These are phyloP conservation scores for Penstemon davidsonii DNA, from an alignment of 257 asterid species.

Conservation along the genomic window DNA sequence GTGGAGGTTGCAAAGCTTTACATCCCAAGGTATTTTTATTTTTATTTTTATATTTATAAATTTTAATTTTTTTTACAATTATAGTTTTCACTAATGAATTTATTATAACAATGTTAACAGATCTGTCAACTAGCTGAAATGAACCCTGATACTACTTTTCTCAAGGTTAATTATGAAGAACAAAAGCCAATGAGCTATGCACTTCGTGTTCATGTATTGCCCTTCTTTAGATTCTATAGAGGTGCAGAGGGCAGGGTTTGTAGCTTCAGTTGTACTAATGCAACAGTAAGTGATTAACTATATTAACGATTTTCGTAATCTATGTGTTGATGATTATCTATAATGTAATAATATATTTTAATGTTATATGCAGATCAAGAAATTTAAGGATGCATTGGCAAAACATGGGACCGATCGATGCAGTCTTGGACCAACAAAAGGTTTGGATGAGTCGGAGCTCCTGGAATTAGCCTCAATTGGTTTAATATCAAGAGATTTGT, in stretches of 20 bases:
- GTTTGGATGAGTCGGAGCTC: conserved; percentile 74
- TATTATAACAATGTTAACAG: conserved; percentile 35
- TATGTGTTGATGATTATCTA: too few species aligned
- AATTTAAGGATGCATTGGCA: conserved; percentile 80
- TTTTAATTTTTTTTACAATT: not conserved
- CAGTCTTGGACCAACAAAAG: conserved; percentile 67
- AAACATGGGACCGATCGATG: conserved; percentile 66
- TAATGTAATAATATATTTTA: not conserved
- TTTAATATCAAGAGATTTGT: conserved; percentile 39
- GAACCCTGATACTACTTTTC: conserved; percentile 64
- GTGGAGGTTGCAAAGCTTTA: conserved; percentile 94
- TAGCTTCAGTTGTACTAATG: conserved; percentile 94
- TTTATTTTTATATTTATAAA: not conserved
- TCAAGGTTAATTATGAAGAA: conserved; percentile 79
- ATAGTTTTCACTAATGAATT: not conserved
- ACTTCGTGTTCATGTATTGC: conserved; percentile 77
- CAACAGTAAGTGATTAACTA: conserved; percentile 58
- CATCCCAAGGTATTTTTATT: conserved; percentile 72
- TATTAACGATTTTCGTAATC: not conserved
- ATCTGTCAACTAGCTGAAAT: conserved; percentile 84
- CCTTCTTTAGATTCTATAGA: conserved; percentile 84
- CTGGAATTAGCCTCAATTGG: conserved; percentile 67
- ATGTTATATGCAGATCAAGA: conserved; percentile 64
- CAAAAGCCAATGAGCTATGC: conserved; percentile 74
- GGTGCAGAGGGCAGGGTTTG: conserved; percentile 79